Percentiles rank a stretch among this genome's conserved stretches.
phyloP scores from a whole-genome alignment of 176 grass and related monocot genomes.

The Eremochloa ophiuroides region DNA sequence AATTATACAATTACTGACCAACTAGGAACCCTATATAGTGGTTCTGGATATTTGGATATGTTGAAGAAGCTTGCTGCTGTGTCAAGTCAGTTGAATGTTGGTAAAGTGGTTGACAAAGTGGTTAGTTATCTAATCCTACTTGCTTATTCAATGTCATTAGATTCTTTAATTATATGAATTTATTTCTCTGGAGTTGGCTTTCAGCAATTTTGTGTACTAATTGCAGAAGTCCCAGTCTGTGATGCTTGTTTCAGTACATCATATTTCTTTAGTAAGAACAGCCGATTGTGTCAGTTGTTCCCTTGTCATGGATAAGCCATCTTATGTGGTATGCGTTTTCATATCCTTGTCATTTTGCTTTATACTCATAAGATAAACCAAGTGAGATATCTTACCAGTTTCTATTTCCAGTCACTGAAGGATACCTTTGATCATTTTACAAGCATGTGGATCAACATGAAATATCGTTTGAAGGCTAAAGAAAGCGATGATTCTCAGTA shows the following conservation, averaged over 20 bases:
- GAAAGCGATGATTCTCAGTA: conserved; percentile 54
- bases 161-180: background rate
- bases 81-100: conserved; percentile 49
- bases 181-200: background rate
- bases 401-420: conserved; percentile 60
- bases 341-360: background rate
- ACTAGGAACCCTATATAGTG: conserved; percentile 26
- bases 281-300: conserved; percentile 48
- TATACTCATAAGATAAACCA: background rate
- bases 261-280: conserved; percentile 57
- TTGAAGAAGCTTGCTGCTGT: conserved; percentile 64
- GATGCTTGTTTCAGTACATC: conserved; percentile 52
- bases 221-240: conserved; percentile 60
- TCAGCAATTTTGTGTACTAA: conserved; percentile 21
- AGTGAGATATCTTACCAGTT: conserved; percentile 22
- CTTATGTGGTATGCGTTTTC: conserved; percentile 64
- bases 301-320: conserved; percentile 55
- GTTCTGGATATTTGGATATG: conserved; percentile 29
- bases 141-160: conserved; percentile 22
- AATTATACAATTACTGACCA: conserved; percentile 18
- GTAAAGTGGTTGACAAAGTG: conserved; percentile 42
- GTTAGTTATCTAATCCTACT: conserved; percentile 37
- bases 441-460: conserved; percentile 78
- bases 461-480: conserved; percentile 66
- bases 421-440: conserved; percentile 73